Conservation (phyloP, 108 stramenopile genomes). For the Nitzschia palea region DNA sequence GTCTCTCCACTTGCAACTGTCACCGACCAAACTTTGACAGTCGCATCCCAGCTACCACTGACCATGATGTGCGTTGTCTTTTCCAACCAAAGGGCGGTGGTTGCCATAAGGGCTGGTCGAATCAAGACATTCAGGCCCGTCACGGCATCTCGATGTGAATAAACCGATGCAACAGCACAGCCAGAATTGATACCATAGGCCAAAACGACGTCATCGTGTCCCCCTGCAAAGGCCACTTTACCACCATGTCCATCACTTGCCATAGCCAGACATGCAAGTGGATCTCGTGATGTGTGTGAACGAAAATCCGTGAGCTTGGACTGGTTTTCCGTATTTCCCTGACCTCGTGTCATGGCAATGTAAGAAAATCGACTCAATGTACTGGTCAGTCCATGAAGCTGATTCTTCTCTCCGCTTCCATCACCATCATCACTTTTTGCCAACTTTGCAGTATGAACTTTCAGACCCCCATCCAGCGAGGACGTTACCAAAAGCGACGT, state of each 20-base stretch:
- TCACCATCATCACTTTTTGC: constrained; percentile 24
- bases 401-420: constrained; percentile 14
- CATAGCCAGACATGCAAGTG: constrained; percentile 58
- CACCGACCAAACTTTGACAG: constrained; percentile 72
- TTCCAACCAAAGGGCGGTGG: constrained; percentile 47
- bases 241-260: constrained; percentile 54
- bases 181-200: constrained; percentile 75
- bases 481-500: constrained; percentile 45
- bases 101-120: constrained; percentile 29
- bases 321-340: constrained; percentile 13
- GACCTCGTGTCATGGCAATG: constrained; percentile 34
- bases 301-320: constrained; percentile 49
- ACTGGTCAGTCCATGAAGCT: constrained; percentile 33
- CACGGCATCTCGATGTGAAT: constrained; percentile 71
- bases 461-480: constrained; percentile 60
- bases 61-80: constrained; percentile 66
- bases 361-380: constrained; percentile 52
- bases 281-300: constrained; percentile 55
- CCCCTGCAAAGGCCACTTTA: constrained; percentile 66
- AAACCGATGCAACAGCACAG: constrained; percentile 71
- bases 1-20: constrained; percentile 57
- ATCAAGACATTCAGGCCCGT: constrained; percentile 57
- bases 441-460: constrained; percentile 42
- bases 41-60: constrained; percentile 73
- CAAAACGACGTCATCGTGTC: constrained; percentile 71